These are phyloP conservation scores for Fusarium sambucinum DNA, from an alignment of 2,329 filamentous ascomycete species.

Conservation along the genomic window DNA sequence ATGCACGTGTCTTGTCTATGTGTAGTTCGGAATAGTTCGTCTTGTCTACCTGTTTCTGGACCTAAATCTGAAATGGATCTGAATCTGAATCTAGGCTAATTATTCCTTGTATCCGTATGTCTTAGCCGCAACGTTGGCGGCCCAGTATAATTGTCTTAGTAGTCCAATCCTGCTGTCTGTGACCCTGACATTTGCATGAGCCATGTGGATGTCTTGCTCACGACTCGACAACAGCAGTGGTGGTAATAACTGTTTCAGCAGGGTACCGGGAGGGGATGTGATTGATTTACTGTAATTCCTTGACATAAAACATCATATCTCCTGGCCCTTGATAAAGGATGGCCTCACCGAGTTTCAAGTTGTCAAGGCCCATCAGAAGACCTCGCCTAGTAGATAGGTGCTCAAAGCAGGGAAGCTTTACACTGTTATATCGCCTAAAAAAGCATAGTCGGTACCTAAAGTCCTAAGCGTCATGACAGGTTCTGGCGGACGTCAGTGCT, in stretches of 20 bases:
- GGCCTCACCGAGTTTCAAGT: slow-evolving; percentile 18
- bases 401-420: background rate
- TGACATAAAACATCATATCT: background rate
- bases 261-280: slow-evolving; percentile 1
- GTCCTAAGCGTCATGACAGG: slow-evolving; percentile 32
- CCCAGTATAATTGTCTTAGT: slow-evolving; percentile 9
- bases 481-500: slow-evolving; percentile 29
- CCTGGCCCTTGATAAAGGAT: background rate
- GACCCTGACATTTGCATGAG: slow-evolving; percentile 38
- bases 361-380: background rate
- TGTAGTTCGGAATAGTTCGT: background rate
- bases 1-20: background rate
- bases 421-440: slow-evolving; percentile 29
- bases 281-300: slow-evolving; percentile 13
- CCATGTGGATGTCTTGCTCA: slow-evolving; percentile 23
- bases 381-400: background rate
- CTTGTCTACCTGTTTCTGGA: background rate
- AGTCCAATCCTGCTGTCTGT: slow-evolving; percentile 27
- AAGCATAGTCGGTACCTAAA: slow-evolving; percentile 20
- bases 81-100: background rate
- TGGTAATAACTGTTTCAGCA: slow-evolving; percentile 28
- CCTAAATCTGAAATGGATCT: background rate
- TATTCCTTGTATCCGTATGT: slow-evolving; percentile 7
- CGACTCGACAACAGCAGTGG: slow-evolving; percentile 11
- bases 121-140: slow-evolving; percentile 10